These are phyloP conservation scores for Claviceps digitariae DNA, from an alignment of 2,329 filamentous ascomycete genomes.

Conservation along the genomic window DNA sequence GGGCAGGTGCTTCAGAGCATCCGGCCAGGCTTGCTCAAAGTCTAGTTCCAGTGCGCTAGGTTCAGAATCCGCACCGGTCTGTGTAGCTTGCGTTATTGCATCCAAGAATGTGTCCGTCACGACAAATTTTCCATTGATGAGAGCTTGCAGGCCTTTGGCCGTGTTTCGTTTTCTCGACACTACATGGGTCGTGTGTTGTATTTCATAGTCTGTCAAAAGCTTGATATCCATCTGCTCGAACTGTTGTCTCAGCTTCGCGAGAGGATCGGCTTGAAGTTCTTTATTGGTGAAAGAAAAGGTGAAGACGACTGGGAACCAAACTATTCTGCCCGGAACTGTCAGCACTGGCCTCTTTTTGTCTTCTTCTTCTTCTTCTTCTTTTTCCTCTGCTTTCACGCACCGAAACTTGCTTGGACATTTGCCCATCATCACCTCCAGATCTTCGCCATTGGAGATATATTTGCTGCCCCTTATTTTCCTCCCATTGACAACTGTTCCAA, in stretches of 20 bases:
- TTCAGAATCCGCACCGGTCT: conserved; percentile 32
- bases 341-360: not conserved
- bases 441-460: conserved; percentile 33
- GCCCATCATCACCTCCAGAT: conserved; percentile 57
- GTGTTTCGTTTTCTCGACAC: conserved; percentile 85
- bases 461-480: conserved; percentile 51
- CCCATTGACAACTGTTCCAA: conserved; percentile 68
- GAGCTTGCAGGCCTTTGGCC: conserved; percentile 69
- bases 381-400: no score
- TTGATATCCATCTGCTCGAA: conserved; percentile 87
- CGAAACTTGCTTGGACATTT: conserved; percentile 50
- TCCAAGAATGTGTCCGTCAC: conserved; percentile 64
- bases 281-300: conserved; percentile 59
- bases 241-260: conserved; percentile 45
- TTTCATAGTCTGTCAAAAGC: conserved; percentile 58
- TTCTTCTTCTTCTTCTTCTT: no score
- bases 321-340: conserved; percentile 38
- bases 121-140: conserved; percentile 69
- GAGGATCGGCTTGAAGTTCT: conserved; percentile 52
- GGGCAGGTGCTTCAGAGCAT: conserved; percentile 58
- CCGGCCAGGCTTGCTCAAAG: conserved; percentile 68
- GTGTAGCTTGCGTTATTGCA: conserved; percentile 50
- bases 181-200: conserved; percentile 67
- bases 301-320: conserved; percentile 69
- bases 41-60: conserved; percentile 57